A percentile compares a stretch with the other conserved stretches of the same genome.
Conservation (phyloP, 1,284 basidiomycete genomes). For the Trichosporon sp. region DNA sequence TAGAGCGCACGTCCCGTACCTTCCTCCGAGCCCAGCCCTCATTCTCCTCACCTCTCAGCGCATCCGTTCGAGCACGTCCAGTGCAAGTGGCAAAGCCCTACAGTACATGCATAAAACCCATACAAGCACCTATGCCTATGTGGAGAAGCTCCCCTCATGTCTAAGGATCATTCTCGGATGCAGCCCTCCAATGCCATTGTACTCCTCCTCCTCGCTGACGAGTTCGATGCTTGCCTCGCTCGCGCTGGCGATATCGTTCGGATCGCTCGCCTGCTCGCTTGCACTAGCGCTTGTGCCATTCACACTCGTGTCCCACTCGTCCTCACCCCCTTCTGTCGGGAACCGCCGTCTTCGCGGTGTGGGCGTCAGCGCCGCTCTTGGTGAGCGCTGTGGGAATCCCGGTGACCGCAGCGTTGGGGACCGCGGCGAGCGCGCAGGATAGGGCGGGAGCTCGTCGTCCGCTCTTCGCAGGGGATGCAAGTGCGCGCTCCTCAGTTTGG, state of each 20-base stretch:
- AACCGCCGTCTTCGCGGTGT: slow-evolving; percentile 10
- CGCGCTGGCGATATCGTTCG: neutral
- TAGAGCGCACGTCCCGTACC: neutral
- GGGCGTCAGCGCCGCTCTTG: neutral
- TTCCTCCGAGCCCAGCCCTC: too few species aligned
- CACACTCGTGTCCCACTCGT: slow-evolving; percentile 20
- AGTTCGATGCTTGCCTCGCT: slow-evolving; percentile 19
- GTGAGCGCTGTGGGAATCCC: neutral
- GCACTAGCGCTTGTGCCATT: slow-evolving; percentile 5
- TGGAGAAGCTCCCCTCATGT: neutral
- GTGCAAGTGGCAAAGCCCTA: too few species aligned
- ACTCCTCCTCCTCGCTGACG: slow-evolving; percentile 10
- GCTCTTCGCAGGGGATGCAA: neutral
- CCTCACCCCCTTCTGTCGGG: slow-evolving; percentile 30
- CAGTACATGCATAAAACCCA: neutral
- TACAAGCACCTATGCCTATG: neutral
- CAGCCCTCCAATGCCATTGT: slow-evolving; percentile 9
- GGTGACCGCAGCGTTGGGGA: neutral
- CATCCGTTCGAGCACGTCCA: neutral
- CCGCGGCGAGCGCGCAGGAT: neutral
- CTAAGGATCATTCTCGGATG: neutral
- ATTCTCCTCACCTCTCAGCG: neutral
- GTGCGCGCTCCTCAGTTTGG: slow-evolving; percentile 1
- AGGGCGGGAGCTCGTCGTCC: neutral
- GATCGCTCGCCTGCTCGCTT: neutral